Evolutionary conservation across 148 eudicot genomes (phyloP), one percentile per base, ranked within the genome.

Genomic region (Hydrangea macrophylla): DNA sequence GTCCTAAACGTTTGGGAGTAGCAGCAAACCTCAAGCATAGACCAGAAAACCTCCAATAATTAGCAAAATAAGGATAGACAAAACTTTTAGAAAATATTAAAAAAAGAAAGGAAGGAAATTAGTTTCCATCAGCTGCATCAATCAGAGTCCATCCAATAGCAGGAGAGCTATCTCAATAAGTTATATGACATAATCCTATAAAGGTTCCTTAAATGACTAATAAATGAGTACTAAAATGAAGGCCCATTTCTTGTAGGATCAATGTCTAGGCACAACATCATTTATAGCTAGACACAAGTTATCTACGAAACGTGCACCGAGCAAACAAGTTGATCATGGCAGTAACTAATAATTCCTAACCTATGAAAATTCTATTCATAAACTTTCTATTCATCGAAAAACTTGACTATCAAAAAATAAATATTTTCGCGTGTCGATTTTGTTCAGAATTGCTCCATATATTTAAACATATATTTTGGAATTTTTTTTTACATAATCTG

Each of bases 31-130:
- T 48, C 53, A n/a, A 48, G 22, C 23, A 45, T 17, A 45, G 18
- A 45, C 45, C n/a, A 45, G 78, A 75, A 81, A 40, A 57, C 68
- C 65, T 60, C 62, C 67, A 73, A n/a, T 2, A 35, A 48, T 8
- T 32, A 42, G 10, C 28, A 20, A 30, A 66, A 60, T 17, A 32
- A n/a, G 23, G 56, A 33, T 33, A 25, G 11, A 15, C 24, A 65
- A 39, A 7, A 45, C 20, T n/a, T 18, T 26, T 42, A 18, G n/a
- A 13, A 30, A 28, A 48, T 10, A 61, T 22, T 27, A 39, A 8
- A 66, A n/a, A 10, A 62, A 39, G 24, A 26, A 25, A 31, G 22
- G 32, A 67, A 25, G 11, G 50, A 2, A 48, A 35, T 7, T 15
- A 48, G 17, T 18, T 48, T 48, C 53, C 53, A 48, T 48, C 17